phyloP scores from a whole-genome alignment of 2,329 filamentous ascomycete species.

The Neonectria neomacrospora region DNA sequence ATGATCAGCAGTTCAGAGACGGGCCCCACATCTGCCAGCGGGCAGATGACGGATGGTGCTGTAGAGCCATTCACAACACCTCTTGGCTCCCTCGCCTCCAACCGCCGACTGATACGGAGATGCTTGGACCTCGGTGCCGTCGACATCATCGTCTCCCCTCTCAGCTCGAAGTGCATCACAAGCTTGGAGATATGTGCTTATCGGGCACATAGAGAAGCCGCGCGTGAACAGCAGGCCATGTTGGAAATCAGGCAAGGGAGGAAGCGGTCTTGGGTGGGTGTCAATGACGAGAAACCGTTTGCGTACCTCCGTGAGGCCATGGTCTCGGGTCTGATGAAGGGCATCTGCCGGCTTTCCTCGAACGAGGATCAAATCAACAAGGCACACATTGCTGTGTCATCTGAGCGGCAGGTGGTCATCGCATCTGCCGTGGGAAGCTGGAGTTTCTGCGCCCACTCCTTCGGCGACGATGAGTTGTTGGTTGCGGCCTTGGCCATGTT shows the following conservation, averaged over 20 bases:
- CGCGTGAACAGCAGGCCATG: constrained; percentile 77
- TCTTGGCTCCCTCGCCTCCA: constrained; percentile 43
- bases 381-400: constrained; percentile 74
- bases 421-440: constrained; percentile 78
- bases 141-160: constrained; percentile 84
- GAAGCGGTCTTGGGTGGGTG: constrained; percentile 91
- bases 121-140: constrained; percentile 88
- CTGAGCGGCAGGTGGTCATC: constrained; percentile 73
- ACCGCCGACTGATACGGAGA: constrained; percentile 65
- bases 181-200: constrained; percentile 86
- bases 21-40: constrained; percentile 41
- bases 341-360: constrained; percentile 81
- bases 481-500: constrained; percentile 90
- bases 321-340: constrained; percentile 90
- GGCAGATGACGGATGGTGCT: constrained; percentile 52
- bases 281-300: constrained; percentile 86
- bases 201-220: constrained; percentile 80
- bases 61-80: constrained; percentile 50
- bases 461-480: constrained; percentile 89
- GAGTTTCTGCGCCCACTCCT: constrained; percentile 91
- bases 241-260: constrained; percentile 78
- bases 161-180: constrained; percentile 78
- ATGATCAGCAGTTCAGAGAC: constrained; percentile 57
- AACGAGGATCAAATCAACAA: constrained; percentile 70
- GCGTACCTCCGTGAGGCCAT: constrained; percentile 91